phyloP scores from a whole-genome alignment of 2,329 filamentous ascomycete genomes.

The Myriosclerotinia scirpicola region DNA sequence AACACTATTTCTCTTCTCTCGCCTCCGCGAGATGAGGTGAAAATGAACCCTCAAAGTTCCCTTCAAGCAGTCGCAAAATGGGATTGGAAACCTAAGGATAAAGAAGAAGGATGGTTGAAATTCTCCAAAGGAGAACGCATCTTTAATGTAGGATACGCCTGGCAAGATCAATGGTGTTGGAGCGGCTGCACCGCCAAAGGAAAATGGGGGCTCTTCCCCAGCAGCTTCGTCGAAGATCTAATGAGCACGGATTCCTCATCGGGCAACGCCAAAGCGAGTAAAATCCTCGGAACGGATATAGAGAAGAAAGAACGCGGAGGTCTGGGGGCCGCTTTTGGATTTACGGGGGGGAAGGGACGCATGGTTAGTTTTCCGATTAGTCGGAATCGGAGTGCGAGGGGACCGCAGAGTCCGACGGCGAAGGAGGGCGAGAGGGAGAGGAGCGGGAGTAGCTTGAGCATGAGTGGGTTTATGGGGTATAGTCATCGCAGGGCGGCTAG shows the following conservation, averaged over 20 bases:
- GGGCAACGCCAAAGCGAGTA: constrained; percentile 6
- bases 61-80: constrained; percentile 36
- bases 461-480: constrained; percentile 19
- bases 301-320: constrained; percentile 25
- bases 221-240: constrained; percentile 35
- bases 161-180: constrained; percentile 40
- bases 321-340: constrained; percentile 8
- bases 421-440: constrained; percentile 2
- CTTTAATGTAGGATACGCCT: constrained; percentile 35
- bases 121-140: constrained; percentile 40
- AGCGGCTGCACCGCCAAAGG: constrained; percentile 37
- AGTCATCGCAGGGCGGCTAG: constrained; percentile 20
- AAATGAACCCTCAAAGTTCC: constrained; percentile 35
- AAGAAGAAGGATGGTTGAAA: constrained; percentile 38
- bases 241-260: constrained; percentile 15
- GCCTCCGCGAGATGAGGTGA: constrained; percentile 34
- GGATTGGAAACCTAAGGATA: constrained; percentile 38
- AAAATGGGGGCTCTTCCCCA: constrained; percentile 40
- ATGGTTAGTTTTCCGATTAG: constrained; percentile 19
- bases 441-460: constrained; percentile 1
- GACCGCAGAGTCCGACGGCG: background rate
- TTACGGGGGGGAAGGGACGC: background rate
- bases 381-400: constrained; percentile 12
- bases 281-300: constrained; percentile 7
- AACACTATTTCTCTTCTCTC: constrained; percentile 32